Conservation (phyloP, 2,329 filamentous ascomycete species). For the Verticillium klebahnii region DNA sequence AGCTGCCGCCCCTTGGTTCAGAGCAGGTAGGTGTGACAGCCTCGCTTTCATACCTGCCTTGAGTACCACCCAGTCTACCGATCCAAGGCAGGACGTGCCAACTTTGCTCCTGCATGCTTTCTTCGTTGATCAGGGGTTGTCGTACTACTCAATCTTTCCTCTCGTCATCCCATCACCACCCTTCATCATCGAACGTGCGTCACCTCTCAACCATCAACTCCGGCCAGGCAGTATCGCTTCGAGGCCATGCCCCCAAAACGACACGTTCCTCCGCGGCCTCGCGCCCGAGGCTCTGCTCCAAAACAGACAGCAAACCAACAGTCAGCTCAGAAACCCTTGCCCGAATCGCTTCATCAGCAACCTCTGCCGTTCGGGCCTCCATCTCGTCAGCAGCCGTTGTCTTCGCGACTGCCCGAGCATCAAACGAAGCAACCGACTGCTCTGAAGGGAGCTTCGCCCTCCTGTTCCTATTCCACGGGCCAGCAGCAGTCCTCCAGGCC, state of each 20-base stretch:
- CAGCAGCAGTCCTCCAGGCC: neutral
- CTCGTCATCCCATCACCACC: too few species aligned
- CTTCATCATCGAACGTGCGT: too few species aligned
- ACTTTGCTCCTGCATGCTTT: too few species aligned
- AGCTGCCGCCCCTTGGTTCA: too few species aligned
- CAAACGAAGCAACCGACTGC: neutral
- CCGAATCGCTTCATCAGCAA: neutral
- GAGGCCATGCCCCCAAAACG: neutral
- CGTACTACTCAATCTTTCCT: too few species aligned
- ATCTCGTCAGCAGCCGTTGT: neutral
- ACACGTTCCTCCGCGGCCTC: neutral
- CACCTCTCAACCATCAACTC: too few species aligned
- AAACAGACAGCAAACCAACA: neutral
- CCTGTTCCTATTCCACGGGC: neutral
- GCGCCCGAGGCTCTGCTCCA: neutral
- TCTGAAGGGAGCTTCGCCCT: neutral
- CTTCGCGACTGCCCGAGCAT: neutral
- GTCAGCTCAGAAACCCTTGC: neutral
- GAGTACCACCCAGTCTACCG: too few species aligned
- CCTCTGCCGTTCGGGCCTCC: neutral
- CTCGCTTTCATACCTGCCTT: too few species aligned
- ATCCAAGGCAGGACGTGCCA: too few species aligned
- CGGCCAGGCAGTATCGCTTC: neutral
- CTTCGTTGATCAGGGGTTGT: too few species aligned
- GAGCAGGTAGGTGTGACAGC: too few species aligned